Conservation (phyloP, 495 filamentous ascomycete species). For the Astrothelium macrocarpum region DNA sequence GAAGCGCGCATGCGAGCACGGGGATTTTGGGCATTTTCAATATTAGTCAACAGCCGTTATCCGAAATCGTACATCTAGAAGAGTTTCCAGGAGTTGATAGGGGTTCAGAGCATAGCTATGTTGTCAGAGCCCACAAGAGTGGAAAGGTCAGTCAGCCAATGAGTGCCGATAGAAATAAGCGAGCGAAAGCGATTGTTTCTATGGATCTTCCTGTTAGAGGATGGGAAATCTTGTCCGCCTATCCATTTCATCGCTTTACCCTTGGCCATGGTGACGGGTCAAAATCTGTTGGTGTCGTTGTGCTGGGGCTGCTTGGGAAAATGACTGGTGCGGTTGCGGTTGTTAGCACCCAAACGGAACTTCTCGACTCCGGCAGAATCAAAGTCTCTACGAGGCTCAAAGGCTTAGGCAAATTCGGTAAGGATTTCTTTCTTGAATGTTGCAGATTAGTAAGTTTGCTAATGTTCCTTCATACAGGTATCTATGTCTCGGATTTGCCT, state of each 20-base stretch:
- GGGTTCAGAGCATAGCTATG: slow-evolving; percentile 40
- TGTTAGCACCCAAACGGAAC: slow-evolving; percentile 44
- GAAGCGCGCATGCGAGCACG: slow-evolving; percentile 54
- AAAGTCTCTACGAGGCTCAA: slow-evolving; percentile 60
- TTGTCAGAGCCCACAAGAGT: slow-evolving; percentile 62
- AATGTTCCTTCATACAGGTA: slow-evolving; percentile 32
- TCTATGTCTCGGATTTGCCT: slow-evolving; percentile 61
- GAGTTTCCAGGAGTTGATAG: slow-evolving; percentile 61
- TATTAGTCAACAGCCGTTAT: slow-evolving; percentile 44
- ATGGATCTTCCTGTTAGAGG: slow-evolving; percentile 52
- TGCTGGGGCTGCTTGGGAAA: slow-evolving; percentile 76
- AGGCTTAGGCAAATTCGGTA: slow-evolving; percentile 69
- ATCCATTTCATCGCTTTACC: slow-evolving; percentile 50
- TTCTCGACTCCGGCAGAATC: slow-evolving; percentile 50
- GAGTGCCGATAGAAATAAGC: slow-evolving; percentile 18
- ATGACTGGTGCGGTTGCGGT: slow-evolving; percentile 85
- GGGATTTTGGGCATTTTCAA: slow-evolving; percentile 83
- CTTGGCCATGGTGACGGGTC: slow-evolving; percentile 32
- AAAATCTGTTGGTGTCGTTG: slow-evolving; percentile 38
- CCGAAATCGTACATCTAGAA: slow-evolving; percentile 56
- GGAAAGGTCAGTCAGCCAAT: slow-evolving; percentile 49
- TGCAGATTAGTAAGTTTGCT: background rate
- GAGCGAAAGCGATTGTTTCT: slow-evolving; percentile 34
- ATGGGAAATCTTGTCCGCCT: slow-evolving; percentile 76
- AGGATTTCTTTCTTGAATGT: slow-evolving; percentile 26